These are phyloP conservation scores for Neofusicoccum ribis DNA, from an alignment of 2,329 filamentous ascomycete species.

Conservation along the genomic window DNA sequence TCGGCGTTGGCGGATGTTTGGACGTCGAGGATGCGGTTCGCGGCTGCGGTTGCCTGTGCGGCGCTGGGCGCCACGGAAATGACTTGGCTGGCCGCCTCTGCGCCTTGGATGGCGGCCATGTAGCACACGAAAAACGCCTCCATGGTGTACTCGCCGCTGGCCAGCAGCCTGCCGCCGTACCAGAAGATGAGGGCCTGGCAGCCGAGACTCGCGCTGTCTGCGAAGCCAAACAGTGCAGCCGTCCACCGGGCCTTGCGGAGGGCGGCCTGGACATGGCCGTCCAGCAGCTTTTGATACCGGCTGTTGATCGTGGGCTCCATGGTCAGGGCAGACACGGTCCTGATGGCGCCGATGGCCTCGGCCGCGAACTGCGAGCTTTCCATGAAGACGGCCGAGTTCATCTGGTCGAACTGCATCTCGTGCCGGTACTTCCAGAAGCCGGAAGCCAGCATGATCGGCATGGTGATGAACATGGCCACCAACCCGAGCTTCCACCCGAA, in stretches of 20 bases:
- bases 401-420: neutral
- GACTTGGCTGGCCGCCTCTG: slow-evolving; percentile 82
- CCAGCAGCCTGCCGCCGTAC: slow-evolving; percentile 81
- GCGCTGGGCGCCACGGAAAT: slow-evolving; percentile 92
- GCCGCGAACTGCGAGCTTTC: slow-evolving; percentile 80
- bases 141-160: slow-evolving; percentile 66
- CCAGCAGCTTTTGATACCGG: slow-evolving; percentile 20
- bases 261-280: slow-evolving; percentile 64
- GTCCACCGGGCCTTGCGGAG: neutral
- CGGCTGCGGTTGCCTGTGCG: slow-evolving; percentile 87
- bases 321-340: slow-evolving; percentile 84
- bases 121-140: slow-evolving; percentile 92
- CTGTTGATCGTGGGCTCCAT: slow-evolving; percentile 67
- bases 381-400: slow-evolving; percentile 64
- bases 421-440: neutral
- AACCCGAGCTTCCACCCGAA: slow-evolving; percentile 84
- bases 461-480: slow-evolving; percentile 68
- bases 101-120: slow-evolving; percentile 77
- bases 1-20: slow-evolving; percentile 73
- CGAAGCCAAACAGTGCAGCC: slow-evolving; percentile 68
- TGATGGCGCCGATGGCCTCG: slow-evolving; percentile 85
- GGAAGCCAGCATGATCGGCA: slow-evolving; percentile 67
- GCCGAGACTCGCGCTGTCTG: slow-evolving; percentile 78
- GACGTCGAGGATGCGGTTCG: slow-evolving; percentile 56
- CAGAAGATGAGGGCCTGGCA: slow-evolving; percentile 82